Evolutionary conservation across 768 basidiomycete genomes (phyloP), one percentile per base, ranked within the genome.

Genomic region (Phlegmacium glaucopus): DNA sequence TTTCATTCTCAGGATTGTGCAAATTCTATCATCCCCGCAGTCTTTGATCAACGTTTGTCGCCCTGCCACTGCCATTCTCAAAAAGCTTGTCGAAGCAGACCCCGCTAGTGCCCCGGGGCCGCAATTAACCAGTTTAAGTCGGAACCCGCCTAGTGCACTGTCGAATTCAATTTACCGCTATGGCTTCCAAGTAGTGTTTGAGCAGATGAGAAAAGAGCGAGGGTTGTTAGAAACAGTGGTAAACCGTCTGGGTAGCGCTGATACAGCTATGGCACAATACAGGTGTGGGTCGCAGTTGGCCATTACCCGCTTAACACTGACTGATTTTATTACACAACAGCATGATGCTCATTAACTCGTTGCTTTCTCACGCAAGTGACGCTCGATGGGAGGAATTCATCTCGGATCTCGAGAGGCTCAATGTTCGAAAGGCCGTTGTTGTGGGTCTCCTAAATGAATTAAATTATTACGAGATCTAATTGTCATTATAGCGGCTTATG

Each of bases 11-110:
- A 78, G 79, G 62, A 78, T 93, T 42, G 90, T 91, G 12, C 79
- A 84, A 57, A 85, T 89, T 54, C 73, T 91, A 18, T 82, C 89
- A 0, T 87, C 89, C 0, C 72, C 85, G 0, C 74, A 78, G 32
- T 87, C 87, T 9, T 77, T 85, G 13, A 84, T 94, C 72, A 96
- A 96, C 51, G 90, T 94, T 49, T 90, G 89, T 57, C 85, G 92
- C 5, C 94, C 93, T 28, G 93, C 92, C 1, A 93, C 90, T 36
- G 83, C 88, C 28, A 94, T 95, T 46, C 75, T 94, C 52, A 90
- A 91, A 68, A 87, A 86, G 53, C 79, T 95, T 16, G 91, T 93
- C 11, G 90, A 93, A 63, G 90, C 90, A 8, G 88, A 90, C 57
- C 86, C 90, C 13, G 68, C 75, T 55, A 83, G 71, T 50, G 79